Conservation (phyloP, 345 rosid genomes). For the Mercurialis annua region DNA sequence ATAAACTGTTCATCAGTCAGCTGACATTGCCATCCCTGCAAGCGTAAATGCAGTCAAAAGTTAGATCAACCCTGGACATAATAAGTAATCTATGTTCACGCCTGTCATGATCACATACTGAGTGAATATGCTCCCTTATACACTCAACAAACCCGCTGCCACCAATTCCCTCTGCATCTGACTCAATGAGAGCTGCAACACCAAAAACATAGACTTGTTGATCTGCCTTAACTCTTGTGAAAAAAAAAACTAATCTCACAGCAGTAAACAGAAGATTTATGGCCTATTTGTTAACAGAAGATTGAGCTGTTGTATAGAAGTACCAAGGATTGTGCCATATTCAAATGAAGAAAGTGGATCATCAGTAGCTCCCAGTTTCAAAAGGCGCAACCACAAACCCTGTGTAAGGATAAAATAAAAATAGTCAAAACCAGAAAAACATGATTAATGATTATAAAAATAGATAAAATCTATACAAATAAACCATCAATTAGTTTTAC, state of each 20-base stretch:
- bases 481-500: not conserved
- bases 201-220: constrained; percentile 21
- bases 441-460: not conserved
- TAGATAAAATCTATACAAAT: not conserved
- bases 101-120: constrained; percentile 46
- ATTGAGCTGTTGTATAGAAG: constrained; percentile 19
- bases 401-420: constrained; percentile 17
- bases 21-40: constrained; percentile 88
- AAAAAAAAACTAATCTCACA: constrained; percentile 17
- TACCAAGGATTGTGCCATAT: constrained; percentile 96
- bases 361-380: constrained; percentile 80
- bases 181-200: constrained; percentile 91
- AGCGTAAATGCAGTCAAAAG: constrained; percentile 31
- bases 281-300: constrained; percentile 13
- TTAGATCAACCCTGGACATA: constrained; percentile 25
- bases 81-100: constrained; percentile 16
- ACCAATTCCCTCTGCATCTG: constrained; percentile 99
- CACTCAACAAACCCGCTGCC: constrained; percentile 99
- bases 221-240: constrained; percentile 13
- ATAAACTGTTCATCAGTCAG: constrained; percentile 93
- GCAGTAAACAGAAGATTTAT: constrained; percentile 12
- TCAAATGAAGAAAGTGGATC: constrained; percentile 99
- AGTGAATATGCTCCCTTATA: constrained; percentile 91
- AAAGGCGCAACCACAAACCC: constrained; percentile 97
- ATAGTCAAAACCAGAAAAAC: not conserved